These are phyloP conservation scores for Lasiosphaeriaceae sp. DNA, from an alignment of 495 filamentous ascomycete species.

Conservation along the genomic window DNA sequence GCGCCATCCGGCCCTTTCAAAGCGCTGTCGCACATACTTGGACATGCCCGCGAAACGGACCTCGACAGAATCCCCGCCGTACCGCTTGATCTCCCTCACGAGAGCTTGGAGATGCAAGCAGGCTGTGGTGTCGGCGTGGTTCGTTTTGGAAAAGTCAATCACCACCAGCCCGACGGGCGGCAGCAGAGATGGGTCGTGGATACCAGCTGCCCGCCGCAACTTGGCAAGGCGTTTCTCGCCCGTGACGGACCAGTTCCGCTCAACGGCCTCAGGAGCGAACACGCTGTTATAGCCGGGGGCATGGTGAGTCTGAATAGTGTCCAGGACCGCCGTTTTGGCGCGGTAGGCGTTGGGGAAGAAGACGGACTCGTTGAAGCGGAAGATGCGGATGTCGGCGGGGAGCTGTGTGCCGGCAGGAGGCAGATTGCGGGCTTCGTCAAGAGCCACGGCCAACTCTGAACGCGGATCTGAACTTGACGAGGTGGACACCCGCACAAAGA, in stretches of 20 bases:
- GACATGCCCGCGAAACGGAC: conserved; percentile 21
- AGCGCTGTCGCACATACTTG: conserved; percentile 16
- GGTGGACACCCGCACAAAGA: conserved; percentile 31
- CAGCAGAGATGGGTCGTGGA: conserved; percentile 9
- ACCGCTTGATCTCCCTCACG: conserved; percentile 17
- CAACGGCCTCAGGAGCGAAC: conserved; percentile 18
- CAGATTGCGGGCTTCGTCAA: conserved; percentile 15
- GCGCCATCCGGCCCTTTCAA: conserved; percentile 20
- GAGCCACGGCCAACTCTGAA: conserved; percentile 9
- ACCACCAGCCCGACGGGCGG: conserved; percentile 19
- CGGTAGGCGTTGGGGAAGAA: conserved; percentile 49
- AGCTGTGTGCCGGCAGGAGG: conserved; percentile 6
- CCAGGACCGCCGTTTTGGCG: conserved; percentile 35
- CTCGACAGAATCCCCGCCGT: conserved; percentile 14
- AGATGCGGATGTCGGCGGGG: conserved; percentile 36
- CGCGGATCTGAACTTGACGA: conserved; percentile 17
- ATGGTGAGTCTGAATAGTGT: conserved; percentile 39
- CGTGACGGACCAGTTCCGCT: conserved; percentile 45
- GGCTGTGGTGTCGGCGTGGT: conserved; percentile 22
- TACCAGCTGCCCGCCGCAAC: conserved; percentile 16
- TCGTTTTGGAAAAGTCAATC: conserved; percentile 20
- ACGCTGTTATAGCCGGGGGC: conserved; percentile 26
- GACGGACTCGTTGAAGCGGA: conserved; percentile 39
- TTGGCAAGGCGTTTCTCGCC: conserved; percentile 26
- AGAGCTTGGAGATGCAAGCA: conserved; percentile 16